A percentile compares a stretch with the other conserved stretches of the same genome.
These are phyloP conservation scores for Colletotrichum simmondsii DNA, from an alignment of 2,329 filamentous ascomycete genomes.

Conservation along the genomic window DNA sequence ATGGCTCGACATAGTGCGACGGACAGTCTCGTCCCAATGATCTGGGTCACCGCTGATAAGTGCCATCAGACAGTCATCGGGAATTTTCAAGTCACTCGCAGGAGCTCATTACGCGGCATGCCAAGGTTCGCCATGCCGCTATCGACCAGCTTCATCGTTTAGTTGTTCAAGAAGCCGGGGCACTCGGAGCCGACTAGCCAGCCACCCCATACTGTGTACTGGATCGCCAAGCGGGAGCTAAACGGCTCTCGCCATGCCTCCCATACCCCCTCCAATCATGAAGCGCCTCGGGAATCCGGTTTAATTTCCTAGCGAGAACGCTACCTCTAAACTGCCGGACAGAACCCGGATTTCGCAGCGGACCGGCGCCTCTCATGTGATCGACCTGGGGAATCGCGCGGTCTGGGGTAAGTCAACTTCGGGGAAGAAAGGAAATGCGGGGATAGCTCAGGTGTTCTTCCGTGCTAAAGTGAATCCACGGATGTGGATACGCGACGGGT, in stretches of 20 bases:
- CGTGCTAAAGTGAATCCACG: background rate
- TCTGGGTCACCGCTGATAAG: background rate
- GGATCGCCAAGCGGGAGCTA: constrained; percentile 4
- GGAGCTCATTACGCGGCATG: background rate
- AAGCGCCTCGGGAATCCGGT: constrained; percentile 22
- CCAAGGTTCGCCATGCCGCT: background rate
- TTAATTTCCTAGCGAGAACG: constrained; percentile 14
- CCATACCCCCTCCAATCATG: constrained; percentile 30
- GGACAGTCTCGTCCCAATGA: background rate
- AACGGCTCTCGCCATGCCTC: background rate
- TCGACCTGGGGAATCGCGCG: constrained; percentile 15
- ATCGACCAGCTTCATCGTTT: background rate
- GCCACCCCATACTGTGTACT: background rate
- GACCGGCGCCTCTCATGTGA: constrained; percentile 17
- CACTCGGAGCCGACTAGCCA: constrained; percentile 12
- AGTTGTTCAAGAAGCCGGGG: background rate
- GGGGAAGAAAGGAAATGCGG: constrained; percentile 6
- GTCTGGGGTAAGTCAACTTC: constrained; percentile 22
- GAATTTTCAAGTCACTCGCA: background rate
- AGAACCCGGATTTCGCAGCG: constrained; percentile 5
- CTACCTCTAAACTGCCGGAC: background rate
- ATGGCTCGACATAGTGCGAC: background rate
- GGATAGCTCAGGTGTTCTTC: constrained; percentile 13
- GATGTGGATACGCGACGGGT: constrained; percentile 10
- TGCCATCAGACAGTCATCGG: background rate